phyloP scores from a whole-genome alignment of 2,329 filamentous ascomycete species.

The Cladosporium sp. region DNA sequence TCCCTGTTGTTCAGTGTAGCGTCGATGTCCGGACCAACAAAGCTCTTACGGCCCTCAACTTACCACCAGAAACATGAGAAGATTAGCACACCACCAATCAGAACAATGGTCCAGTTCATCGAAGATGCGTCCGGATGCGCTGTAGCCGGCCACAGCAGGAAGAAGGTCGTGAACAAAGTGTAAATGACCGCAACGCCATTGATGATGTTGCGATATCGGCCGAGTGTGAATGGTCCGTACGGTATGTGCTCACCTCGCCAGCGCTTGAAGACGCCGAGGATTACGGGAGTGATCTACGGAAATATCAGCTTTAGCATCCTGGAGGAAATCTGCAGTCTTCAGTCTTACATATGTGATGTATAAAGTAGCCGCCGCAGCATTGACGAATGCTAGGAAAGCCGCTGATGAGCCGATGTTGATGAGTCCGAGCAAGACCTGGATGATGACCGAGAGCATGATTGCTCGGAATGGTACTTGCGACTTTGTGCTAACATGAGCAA shows the following conservation, averaged over 20 bases:
- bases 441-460: slow-evolving; percentile 14
- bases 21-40: slow-evolving; percentile 8
- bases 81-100: slow-evolving; percentile 6
- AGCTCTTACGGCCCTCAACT: slow-evolving; percentile 9
- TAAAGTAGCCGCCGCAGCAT: slow-evolving; percentile 2
- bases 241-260: slow-evolving; percentile 7
- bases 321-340: too few species aligned
- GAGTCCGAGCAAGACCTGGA: slow-evolving; percentile 18
- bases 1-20: neutral
- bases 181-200: slow-evolving; percentile 30
- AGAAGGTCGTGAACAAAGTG: slow-evolving; percentile 7
- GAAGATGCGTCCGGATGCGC: slow-evolving; percentile 12
- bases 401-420: slow-evolving; percentile 20
- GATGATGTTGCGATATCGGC: slow-evolving; percentile 5
- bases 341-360: neutral
- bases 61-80: slow-evolving; percentile 13
- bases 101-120: slow-evolving; percentile 19
- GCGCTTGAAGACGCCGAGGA: slow-evolving; percentile 13
- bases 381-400: slow-evolving; percentile 19
- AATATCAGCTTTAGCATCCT: too few species aligned
- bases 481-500: neutral
- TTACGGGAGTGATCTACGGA: slow-evolving; percentile 13
- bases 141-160: slow-evolving; percentile 16
- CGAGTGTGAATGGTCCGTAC: slow-evolving; percentile 13
- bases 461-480: slow-evolving; percentile 11